These are phyloP conservation scores for Gaertneriomyces sp. DNA, from an alignment of 192 early-diverging fungal species.

Conservation along the genomic window DNA sequence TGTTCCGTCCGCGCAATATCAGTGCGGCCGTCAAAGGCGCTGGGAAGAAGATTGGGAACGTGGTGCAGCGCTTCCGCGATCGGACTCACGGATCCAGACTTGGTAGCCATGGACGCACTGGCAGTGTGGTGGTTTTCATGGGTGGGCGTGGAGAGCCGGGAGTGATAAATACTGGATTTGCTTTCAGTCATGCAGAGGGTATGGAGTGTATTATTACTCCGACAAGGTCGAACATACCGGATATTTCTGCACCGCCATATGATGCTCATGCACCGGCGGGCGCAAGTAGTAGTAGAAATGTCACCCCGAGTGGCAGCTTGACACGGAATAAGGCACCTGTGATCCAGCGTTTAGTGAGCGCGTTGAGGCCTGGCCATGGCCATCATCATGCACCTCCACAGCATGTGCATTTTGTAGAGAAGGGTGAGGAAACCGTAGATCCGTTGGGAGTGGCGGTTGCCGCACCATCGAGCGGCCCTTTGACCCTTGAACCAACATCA, in stretches of 20 bases:
- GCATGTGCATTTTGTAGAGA: no score
- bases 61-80: constrained; percentile 9
- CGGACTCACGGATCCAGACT: neutral
- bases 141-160: constrained; percentile 32
- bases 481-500: neutral
- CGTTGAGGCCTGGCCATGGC: no score
- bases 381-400: no score
- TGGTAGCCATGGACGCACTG: constrained; percentile 19
- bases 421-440: no score
- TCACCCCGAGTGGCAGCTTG: no score
- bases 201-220: constrained; percentile 53
- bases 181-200: constrained; percentile 52
- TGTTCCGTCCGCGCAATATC: constrained; percentile 12
- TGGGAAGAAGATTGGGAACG: constrained; percentile 8
- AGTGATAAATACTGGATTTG: constrained; percentile 44
- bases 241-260: no score
- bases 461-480: constrained; percentile 1
- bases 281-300: no score
- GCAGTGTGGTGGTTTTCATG: constrained; percentile 47
- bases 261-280: no score
- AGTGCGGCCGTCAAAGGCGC: constrained; percentile 7
- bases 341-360: no score
- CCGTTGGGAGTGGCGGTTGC: no score
- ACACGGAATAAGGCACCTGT: no score
- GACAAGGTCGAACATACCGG: constrained; percentile 7